A percentile compares a stretch with the other conserved stretches of the same genome.
These are phyloP conservation scores for slime mould (Dictyostelium discoideum) DNA, from an alignment of 78 protist genomes.

Conservation along the genomic window DNA sequence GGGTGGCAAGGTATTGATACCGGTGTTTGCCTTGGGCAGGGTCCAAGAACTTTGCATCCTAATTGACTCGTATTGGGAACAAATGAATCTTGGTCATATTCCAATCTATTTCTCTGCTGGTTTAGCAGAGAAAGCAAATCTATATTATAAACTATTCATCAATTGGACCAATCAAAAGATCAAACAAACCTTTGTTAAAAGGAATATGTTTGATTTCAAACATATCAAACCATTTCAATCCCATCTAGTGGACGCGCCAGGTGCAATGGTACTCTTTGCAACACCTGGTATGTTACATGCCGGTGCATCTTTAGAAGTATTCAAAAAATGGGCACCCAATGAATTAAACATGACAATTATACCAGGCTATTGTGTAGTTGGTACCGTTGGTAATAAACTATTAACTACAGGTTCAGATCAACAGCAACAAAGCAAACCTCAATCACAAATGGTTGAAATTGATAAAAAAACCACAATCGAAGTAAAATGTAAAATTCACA, in stretches of 20 bases:
- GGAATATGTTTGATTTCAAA: constrained; percentile 92
- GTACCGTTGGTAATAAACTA: constrained; percentile 95
- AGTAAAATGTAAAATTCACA: constrained; percentile 80
- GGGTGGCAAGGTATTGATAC: constrained; percentile 96
- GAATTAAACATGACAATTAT: constrained; percentile 94
- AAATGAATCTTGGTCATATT: constrained; percentile 86
- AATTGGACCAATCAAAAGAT: constrained; percentile 96
- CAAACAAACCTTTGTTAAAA: constrained; percentile 87
- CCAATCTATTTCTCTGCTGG: constrained; percentile 95
- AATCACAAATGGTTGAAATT: constrained; percentile 77
- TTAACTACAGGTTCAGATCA: not conserved
- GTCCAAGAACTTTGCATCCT: constrained; percentile 98
- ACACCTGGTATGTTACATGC: constrained; percentile 99
- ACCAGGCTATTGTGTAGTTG: constrained; percentile 98
- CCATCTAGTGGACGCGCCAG: constrained; percentile 56
- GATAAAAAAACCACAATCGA: constrained; percentile 79
- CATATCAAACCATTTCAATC: constrained; percentile 88
- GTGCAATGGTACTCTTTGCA: constrained; percentile 96
- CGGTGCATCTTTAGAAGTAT: constrained; percentile 90
- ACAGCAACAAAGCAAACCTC: not conserved
- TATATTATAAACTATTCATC: constrained; percentile 94
- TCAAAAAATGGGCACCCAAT: constrained; percentile 91
- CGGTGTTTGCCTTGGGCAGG: constrained; percentile 98
- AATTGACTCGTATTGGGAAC: constrained; percentile 96
- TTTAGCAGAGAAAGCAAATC: constrained; percentile 89